Evolutionary conservation across 2,329 filamentous ascomycete species (phyloP).

Genomic region (Alternaria consortialis): DNA sequence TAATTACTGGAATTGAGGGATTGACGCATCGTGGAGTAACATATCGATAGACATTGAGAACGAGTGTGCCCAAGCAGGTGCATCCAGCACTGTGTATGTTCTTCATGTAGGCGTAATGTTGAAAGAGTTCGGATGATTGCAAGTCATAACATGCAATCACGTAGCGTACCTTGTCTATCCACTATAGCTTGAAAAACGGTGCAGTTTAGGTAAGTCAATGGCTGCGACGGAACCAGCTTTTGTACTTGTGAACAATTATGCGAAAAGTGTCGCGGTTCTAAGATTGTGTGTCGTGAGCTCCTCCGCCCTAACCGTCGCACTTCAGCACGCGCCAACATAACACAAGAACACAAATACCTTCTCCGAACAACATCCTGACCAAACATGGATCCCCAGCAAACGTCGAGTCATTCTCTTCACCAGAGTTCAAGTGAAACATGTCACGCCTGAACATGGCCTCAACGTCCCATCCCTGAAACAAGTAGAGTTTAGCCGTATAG

Average conservation of each 20-base stretch:
- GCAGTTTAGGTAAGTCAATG: no score
- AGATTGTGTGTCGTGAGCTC: neutral
- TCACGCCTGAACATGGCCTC: conserved; percentile 5
- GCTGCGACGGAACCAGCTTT: neutral
- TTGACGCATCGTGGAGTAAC: neutral
- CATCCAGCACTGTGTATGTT: neutral
- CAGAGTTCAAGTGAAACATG: neutral
- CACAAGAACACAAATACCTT: neutral
- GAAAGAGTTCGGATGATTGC: no score
- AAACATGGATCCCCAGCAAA: neutral
- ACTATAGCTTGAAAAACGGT: neutral
- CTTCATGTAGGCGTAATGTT: neutral
- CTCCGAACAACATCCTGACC: neutral
- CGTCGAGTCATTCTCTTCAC: neutral
- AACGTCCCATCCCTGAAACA: neutral
- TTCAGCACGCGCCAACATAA: neutral
- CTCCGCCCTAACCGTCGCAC: neutral
- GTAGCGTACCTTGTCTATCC: neutral
- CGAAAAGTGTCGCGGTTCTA: neutral
- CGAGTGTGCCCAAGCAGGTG: no score
- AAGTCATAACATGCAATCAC: neutral
- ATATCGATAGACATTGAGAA: neutral
- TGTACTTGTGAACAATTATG: neutral
- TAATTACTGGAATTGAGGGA: neutral
- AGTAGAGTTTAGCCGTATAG: neutral